Percentiles rank a stretch among this genome's conserved stretches.
phyloP scores from a whole-genome alignment of 345 rosid genomes.

The Anastatica hierochuntica region DNA sequence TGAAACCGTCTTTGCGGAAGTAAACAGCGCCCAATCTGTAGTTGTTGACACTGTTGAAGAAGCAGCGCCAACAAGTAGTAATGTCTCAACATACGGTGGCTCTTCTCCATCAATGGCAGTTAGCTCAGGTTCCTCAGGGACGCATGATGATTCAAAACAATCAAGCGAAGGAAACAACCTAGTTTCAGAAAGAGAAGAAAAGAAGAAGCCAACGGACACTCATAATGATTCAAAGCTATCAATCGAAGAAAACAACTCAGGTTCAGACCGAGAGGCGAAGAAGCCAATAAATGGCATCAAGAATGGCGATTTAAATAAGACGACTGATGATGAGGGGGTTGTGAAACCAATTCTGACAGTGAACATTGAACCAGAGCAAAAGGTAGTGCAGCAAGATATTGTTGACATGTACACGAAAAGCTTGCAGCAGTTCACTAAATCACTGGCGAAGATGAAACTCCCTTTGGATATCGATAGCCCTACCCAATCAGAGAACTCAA shows the following conservation, averaged over 20 bases:
- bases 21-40: constrained; percentile 33
- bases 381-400: constrained; percentile 80
- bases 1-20: constrained; percentile 34
- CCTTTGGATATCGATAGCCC: constrained; percentile 72
- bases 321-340: constrained; percentile 27
- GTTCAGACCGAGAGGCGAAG: constrained; percentile 30
- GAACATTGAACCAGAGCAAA: constrained; percentile 61
- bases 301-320: constrained; percentile 16
- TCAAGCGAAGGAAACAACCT: constrained; percentile 27
- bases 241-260: constrained; percentile 26
- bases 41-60: constrained; percentile 30
- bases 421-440: constrained; percentile 97
- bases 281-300: constrained; percentile 3
- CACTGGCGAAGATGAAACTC: constrained; percentile 96
- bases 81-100: too few relatives aligned
- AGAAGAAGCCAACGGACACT: constrained; percentile 16
- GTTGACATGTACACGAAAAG: constrained; percentile 97
- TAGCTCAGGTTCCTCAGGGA: constrained; percentile 20
- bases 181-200: constrained; percentile 28
- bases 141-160: constrained; percentile 38
- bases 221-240: constrained; percentile 39
- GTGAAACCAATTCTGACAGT: constrained; percentile 43
- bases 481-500: constrained; percentile 69
- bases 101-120: constrained; percentile 48
- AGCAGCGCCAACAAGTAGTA: constrained; percentile 53